A percentile compares a stretch with the other conserved stretches of the same genome.
Evolutionary conservation across 2,329 filamentous ascomycete genomes (phyloP).

Genomic region (Dactylellina haptotyla): DNA sequence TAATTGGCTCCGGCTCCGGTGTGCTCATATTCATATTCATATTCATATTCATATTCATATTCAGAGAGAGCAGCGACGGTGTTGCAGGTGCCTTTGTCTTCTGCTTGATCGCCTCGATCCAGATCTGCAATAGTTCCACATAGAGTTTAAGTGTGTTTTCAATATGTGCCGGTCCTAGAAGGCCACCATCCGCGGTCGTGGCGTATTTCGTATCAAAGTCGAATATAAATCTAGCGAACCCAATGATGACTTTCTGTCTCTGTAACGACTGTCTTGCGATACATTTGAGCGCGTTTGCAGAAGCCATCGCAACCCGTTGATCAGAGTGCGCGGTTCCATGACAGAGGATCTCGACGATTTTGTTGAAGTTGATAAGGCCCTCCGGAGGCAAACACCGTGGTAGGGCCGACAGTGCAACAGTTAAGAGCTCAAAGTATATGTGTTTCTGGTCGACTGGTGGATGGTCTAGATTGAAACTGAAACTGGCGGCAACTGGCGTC

Average conservation of each 20-base stretch:
- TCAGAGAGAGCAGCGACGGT: conserved; percentile 64
- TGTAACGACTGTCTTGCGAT: conserved; percentile 87
- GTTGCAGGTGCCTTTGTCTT: conserved; percentile 74
- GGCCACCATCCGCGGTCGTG: conserved; percentile 96
- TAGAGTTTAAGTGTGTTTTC: conserved; percentile 93
- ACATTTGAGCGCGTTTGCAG: conserved; percentile 89
- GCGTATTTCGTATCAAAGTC: conserved; percentile 97
- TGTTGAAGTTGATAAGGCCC: conserved; percentile 85
- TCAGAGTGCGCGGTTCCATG: conserved; percentile 97
- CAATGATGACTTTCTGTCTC: conserved; percentile 94
- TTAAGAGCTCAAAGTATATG: conserved; percentile 92
- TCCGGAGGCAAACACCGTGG: conserved; percentile 86
- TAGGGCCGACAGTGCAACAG: conserved; percentile 93
- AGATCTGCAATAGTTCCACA: conserved; percentile 91
- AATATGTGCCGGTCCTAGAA: conserved; percentile 92
- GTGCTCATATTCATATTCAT: conserved; percentile 54
- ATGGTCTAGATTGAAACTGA: conserved; percentile 89
- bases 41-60: conserved; percentile 51
- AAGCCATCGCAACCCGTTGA: conserved; percentile 88
- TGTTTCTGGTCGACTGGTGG: conserved; percentile 84
- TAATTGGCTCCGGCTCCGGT: conserved; percentile 35
- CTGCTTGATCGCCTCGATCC: conserved; percentile 94
- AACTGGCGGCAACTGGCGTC: conserved; percentile 92
- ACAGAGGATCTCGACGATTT: conserved; percentile 91
- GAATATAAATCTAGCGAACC: conserved; percentile 97